phyloP scores from a whole-genome alignment of 2,329 filamentous ascomycete species.

The Ophiostoma tasmaniense region DNA sequence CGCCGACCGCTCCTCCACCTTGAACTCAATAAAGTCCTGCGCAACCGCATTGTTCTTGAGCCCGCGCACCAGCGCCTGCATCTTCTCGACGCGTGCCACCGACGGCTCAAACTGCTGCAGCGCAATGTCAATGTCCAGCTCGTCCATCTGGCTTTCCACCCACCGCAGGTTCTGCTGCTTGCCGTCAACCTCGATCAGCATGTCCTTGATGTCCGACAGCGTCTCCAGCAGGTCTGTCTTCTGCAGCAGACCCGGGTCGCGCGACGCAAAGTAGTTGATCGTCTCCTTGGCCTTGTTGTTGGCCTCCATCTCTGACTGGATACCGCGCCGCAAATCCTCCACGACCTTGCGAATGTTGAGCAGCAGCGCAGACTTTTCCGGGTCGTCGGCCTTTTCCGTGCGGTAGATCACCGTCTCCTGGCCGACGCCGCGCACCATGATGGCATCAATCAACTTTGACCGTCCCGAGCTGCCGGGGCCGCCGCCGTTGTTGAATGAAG shows the following conservation, averaged over 20 bases:
- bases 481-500: constrained; percentile 15
- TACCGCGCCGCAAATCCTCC: constrained; percentile 78
- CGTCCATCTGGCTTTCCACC: constrained; percentile 92
- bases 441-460: constrained; percentile 69
- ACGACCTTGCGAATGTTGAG: constrained; percentile 88
- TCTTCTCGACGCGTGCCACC: constrained; percentile 73
- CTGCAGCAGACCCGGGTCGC: constrained; percentile 67
- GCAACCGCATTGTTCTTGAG: constrained; percentile 80
- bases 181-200: constrained; percentile 91
- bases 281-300: constrained; percentile 77
- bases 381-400: constrained; percentile 70
- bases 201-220: constrained; percentile 69
- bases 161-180: constrained; percentile 93
- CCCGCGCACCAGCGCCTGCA: constrained; percentile 68
- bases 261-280: constrained; percentile 75
- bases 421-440: constrained; percentile 79
- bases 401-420: constrained; percentile 92
- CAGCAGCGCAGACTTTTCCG: constrained; percentile 71
- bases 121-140: constrained; percentile 91
- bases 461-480: constrained; percentile 27
- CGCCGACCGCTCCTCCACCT: constrained; percentile 75
- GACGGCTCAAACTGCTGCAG: constrained; percentile 81
- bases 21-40: constrained; percentile 85
- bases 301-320: constrained; percentile 80
- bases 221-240: constrained; percentile 74